Base-by-base conservation (phyloP, 768 basidiomycete genomes). In the Wakefieldia striispora region DNA sequence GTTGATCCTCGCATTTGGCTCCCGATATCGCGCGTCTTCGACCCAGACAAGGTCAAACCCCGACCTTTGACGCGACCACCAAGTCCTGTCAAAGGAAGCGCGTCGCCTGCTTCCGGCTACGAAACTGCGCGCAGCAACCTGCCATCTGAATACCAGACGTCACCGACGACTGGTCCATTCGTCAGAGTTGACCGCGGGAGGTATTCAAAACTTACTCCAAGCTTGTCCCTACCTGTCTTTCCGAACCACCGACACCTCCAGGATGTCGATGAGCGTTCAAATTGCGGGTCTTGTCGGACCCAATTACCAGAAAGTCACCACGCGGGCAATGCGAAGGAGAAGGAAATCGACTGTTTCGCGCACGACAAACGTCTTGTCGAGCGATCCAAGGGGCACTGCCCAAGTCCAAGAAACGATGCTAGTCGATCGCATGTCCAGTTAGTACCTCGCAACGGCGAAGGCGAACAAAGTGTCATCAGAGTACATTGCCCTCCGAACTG, bases 1-100 rank as follows among this genome's bases (percentile, higher is more conserved):
- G 42, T 54, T 33, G 67, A 67, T 44, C 33, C 67, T 41, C 65
- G 65, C 9, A 13, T 67, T 16, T 69, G 67, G 65, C 45, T 53
- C 35, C 65, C 67, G 6, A 45, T 45, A 39, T 26, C 56, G 19
- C 67, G 56, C 9, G 13, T 46, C 26, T 69, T 65, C 37, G 52
- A 69, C 43, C 60, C 65, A 13, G 53, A 49, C 49, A 65, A 58
- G 40, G 45, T 69, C 38, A 67, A 67, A 40, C 37, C 49, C 35
- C 42, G 55, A 44, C 55, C 62, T 35, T 26, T 31, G 42, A 60
- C 60, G 24, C 57, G 62, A 33, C 47, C 64, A 12, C 42, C 64
- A n/a, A 65, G 62, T 38, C 62, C 62, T 16, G 34, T 12, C 3
- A 66, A 65, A 39, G 24, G 11, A 12, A 8, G 17, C 17, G 16